Evolutionary conservation across 2,329 filamentous ascomycete genomes (phyloP).

Genomic region (Lachnellula hyalina): DNA sequence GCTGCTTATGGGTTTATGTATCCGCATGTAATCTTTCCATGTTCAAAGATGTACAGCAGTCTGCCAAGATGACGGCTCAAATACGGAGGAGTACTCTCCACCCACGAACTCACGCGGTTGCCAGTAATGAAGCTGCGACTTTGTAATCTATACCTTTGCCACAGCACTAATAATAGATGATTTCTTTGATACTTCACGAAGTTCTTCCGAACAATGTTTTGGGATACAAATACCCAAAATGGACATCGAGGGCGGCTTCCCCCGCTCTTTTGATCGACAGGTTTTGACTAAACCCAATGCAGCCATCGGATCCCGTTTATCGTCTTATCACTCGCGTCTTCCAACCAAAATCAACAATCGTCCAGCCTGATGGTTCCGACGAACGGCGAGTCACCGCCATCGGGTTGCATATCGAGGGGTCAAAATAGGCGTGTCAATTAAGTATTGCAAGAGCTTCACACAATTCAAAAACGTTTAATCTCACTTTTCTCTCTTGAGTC

Average conservation of each 20-base stretch:
- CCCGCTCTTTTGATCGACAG: slow-evolving; percentile 10
- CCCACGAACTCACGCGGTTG: too few species aligned
- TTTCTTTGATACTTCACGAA: not conserved
- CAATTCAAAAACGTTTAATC: slow-evolving; percentile 12
- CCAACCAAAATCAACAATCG: slow-evolving; percentile 16
- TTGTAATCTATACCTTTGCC: not conserved
- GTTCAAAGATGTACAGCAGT: too few species aligned
- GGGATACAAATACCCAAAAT: slow-evolving; percentile 15
- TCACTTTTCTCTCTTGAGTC: slow-evolving; percentile 10
- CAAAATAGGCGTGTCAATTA: slow-evolving; percentile 1
- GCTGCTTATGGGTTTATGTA: too few species aligned
- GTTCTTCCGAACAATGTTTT: not conserved
- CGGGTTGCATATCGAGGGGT: slow-evolving; percentile 12
- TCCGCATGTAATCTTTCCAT: too few species aligned
- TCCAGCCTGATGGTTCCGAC: slow-evolving; percentile 6
- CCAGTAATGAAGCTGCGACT: not conserved
- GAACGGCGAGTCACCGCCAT: slow-evolving; percentile 11
- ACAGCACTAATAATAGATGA: not conserved
- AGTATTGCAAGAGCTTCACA: slow-evolving; percentile 13
- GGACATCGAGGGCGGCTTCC: slow-evolving; percentile 6
- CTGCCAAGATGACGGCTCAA: not conserved
- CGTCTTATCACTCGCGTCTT: slow-evolving; percentile 16
- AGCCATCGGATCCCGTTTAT: slow-evolving; percentile 14
- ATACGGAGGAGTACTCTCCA: not conserved
- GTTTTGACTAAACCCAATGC: slow-evolving; percentile 16